These are phyloP conservation scores for Colletotrichum destructivum DNA, from an alignment of 2,329 filamentous ascomycete genomes.

Conservation along the genomic window DNA sequence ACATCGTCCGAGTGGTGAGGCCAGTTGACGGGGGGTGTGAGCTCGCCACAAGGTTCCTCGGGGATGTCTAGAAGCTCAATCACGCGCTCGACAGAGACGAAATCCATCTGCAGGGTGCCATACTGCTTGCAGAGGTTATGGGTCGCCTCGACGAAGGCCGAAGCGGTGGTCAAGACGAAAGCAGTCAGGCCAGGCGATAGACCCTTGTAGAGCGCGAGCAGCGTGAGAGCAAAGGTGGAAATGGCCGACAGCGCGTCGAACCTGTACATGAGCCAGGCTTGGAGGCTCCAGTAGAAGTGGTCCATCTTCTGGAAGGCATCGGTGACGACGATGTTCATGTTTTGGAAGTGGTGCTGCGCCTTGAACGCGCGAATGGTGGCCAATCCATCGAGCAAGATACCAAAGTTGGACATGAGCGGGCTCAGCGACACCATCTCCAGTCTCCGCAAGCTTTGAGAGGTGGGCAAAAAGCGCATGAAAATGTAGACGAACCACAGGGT, in stretches of 20 bases:
- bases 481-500: constrained; percentile 79
- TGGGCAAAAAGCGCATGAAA: constrained; percentile 84
- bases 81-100: constrained; percentile 90
- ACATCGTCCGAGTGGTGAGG: constrained; percentile 81
- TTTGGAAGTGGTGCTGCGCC: constrained; percentile 84
- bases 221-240: constrained; percentile 81
- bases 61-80: constrained; percentile 86
- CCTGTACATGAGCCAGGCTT: constrained; percentile 87
- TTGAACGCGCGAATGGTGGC: constrained; percentile 89
- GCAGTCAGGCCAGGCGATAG: constrained; percentile 85
- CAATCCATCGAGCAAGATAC: constrained; percentile 86
- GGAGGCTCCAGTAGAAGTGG: constrained; percentile 94
- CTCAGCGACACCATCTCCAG: constrained; percentile 92
- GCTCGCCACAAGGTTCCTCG: constrained; percentile 77
- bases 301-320: constrained; percentile 96
- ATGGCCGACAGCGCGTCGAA: constrained; percentile 81
- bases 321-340: constrained; percentile 83
- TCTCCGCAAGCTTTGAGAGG: constrained; percentile 85
- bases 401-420: constrained; percentile 93
- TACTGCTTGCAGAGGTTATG: constrained; percentile 84
- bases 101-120: constrained; percentile 90
- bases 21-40: constrained; percentile 83
- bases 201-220: constrained; percentile 81
- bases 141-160: constrained; percentile 78
- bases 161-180: constrained; percentile 83